phyloP scores from a whole-genome alignment of 768 basidiomycete species.

The Psilocybe azurescens region DNA sequence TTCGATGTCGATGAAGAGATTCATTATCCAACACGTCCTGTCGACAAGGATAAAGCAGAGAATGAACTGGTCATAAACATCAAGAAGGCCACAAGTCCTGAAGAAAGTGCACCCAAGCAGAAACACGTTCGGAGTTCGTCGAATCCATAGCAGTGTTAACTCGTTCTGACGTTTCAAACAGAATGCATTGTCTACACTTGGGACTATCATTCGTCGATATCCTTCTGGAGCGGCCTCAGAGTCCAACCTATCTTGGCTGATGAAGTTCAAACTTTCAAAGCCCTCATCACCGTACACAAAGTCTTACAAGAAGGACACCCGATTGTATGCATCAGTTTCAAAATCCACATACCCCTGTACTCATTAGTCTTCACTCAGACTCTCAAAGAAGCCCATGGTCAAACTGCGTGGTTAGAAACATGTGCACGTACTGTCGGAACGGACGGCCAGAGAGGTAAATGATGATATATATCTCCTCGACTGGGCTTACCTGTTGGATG shows the following conservation, averaged over 20 bases:
- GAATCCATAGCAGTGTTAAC: not conserved
- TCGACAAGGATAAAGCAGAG: conserved; percentile 98
- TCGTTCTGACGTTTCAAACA: conserved; percentile 36
- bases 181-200: conserved; percentile 99
- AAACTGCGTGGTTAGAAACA: conserved; percentile 98
- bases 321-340: conserved; percentile 53
- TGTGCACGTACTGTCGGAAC: conserved; percentile 88
- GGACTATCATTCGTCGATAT: conserved; percentile 98
- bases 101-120: conserved; percentile 97
- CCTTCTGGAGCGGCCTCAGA: conserved; percentile 96
- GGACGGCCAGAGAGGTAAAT: conserved; percentile 77
- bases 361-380: conserved; percentile 55
- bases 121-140: conserved; percentile 94
- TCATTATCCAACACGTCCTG: conserved; percentile 95
- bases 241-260: conserved; percentile 97
- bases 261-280: conserved; percentile 98
- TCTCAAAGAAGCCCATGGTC: conserved; percentile 95
- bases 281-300: conserved; percentile 97
- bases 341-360: conserved; percentile 5
- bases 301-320: conserved; percentile 98
- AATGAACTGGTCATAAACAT: conserved; percentile 92
- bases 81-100: conserved; percentile 96
- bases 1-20: conserved; percentile 84
- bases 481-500: not conserved
- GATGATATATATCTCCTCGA: conserved; percentile 15